Conservation (phyloP, 1,284 basidiomycete species). For the Trichosporon faecale region DNA sequence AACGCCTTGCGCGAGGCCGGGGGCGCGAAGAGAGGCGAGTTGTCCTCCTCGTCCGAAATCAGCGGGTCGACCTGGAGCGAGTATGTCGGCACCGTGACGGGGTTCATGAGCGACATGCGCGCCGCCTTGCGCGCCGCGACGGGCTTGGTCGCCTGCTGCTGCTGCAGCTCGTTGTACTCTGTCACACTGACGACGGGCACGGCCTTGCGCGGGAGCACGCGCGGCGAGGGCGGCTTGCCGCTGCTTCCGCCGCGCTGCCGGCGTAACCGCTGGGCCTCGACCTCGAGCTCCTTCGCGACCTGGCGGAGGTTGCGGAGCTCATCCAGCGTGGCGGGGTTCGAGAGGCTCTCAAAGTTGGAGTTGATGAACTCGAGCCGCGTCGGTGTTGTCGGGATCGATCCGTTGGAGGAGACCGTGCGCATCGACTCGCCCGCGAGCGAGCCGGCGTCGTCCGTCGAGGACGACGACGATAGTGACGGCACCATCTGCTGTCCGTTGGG, state of each 20-base stretch:
- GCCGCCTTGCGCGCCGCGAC: background rate
- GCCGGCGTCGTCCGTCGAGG: slow-evolving; percentile 7
- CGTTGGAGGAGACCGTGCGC: slow-evolving; percentile 13
- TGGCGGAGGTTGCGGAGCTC: slow-evolving; percentile 30
- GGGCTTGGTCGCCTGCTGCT: slow-evolving; percentile 9
- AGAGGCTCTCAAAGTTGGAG: slow-evolving; percentile 29
- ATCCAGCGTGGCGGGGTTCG: slow-evolving; percentile 29
- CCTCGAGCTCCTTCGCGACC: slow-evolving; percentile 30
- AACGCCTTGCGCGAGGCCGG: slow-evolving; percentile 20
- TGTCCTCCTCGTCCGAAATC: background rate
- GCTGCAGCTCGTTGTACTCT: slow-evolving; percentile 15
- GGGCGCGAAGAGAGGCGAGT: background rate
- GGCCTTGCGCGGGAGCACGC: slow-evolving; percentile 32
- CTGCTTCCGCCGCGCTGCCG: slow-evolving; percentile 20
- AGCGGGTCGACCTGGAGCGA: slow-evolving; percentile 3
- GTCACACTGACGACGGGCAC: slow-evolving; percentile 28
- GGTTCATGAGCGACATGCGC: slow-evolving; percentile 9
- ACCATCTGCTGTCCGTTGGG: slow-evolving; percentile 1
- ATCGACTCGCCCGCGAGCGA: slow-evolving; percentile 20
- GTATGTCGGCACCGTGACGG: background rate
- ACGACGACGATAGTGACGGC: background rate
- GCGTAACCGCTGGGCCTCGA: slow-evolving; percentile 26
- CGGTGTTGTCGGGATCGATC: slow-evolving; percentile 14
- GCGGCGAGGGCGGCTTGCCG: slow-evolving; percentile 19
- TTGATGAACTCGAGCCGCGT: slow-evolving; percentile 28